Evolutionary conservation across 352 stramenopile species (phyloP).

Genomic region (Thraustotheca clavata): DNA sequence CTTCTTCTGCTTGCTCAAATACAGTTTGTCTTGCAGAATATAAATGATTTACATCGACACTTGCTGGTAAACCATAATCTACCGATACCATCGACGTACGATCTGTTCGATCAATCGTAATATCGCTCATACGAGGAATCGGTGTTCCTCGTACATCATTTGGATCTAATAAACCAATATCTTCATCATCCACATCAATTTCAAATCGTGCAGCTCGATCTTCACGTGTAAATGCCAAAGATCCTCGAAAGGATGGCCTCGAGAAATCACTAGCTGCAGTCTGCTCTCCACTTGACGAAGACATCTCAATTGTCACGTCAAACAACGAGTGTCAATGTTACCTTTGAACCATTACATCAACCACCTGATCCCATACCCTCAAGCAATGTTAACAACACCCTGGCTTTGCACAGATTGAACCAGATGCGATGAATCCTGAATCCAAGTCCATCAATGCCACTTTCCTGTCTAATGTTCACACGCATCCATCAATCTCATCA

Average conservation of each 20-base stretch:
- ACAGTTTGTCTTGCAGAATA: slow-evolving; percentile 10
- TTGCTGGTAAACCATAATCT: background rate
- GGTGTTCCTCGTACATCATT: background rate
- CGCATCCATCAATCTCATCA: too few relatives aligned
- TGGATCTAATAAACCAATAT: background rate
- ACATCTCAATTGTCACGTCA: too few relatives aligned
- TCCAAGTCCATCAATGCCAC: too few relatives aligned
- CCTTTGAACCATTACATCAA: too few relatives aligned
- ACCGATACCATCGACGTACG: background rate
- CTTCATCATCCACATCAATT: slow-evolving; percentile 6
- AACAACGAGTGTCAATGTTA: too few relatives aligned
- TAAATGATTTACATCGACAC: background rate
- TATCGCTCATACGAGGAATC: background rate
- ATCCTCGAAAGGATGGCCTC: background rate
- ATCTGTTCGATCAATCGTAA: background rate
- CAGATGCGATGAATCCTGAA: too few relatives aligned
- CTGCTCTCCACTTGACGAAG: too few relatives aligned
- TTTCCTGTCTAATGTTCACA: too few relatives aligned
- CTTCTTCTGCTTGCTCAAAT: slow-evolving; percentile 3
- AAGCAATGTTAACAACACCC: too few relatives aligned
- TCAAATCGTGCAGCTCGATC: slow-evolving; percentile 17
- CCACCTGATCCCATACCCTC: too few relatives aligned
- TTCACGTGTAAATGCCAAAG: slow-evolving; percentile 7
- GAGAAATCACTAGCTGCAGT: too few relatives aligned
- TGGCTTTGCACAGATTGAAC: too few relatives aligned